phyloP scores from a whole-genome alignment of 805 yeast species.

The Lachancea fermentati region DNA sequence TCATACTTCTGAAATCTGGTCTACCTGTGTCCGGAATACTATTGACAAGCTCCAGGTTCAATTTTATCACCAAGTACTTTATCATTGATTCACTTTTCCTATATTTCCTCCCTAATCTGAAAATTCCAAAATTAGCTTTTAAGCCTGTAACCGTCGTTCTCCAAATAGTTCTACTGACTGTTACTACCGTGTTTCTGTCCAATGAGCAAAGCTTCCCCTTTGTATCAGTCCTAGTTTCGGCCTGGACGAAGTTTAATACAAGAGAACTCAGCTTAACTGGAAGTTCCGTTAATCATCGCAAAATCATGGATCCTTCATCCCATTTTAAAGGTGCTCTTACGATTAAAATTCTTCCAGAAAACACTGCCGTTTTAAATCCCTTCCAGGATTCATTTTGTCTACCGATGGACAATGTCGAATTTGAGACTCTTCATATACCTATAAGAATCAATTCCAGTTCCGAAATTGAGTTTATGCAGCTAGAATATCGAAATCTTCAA shows the following conservation, averaged over 20 bases:
- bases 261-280: slow-evolving; percentile 52
- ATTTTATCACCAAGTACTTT: slow-evolving; percentile 65
- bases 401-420: slow-evolving; percentile 34
- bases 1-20: slow-evolving; percentile 51
- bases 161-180: slow-evolving; percentile 42
- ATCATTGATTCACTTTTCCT: slow-evolving; percentile 66
- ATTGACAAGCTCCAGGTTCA: slow-evolving; percentile 44
- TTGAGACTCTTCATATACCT: slow-evolving; percentile 43
- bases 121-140: slow-evolving; percentile 70
- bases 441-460: slow-evolving; percentile 75
- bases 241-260: slow-evolving; percentile 39
- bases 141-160: slow-evolving; percentile 48
- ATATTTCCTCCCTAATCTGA: slow-evolving; percentile 65
- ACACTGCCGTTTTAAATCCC: slow-evolving; percentile 81
- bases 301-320: slow-evolving; percentile 24
- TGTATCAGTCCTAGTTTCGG: slow-evolving; percentile 34
- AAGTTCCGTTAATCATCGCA: slow-evolving; percentile 33
- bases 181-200: slow-evolving; percentile 49
- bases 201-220: slow-evolving; percentile 46
- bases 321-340: slow-evolving; percentile 85
- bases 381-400: slow-evolving; percentile 61
- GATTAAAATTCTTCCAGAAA: slow-evolving; percentile 84
- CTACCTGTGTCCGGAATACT: slow-evolving; percentile 29
- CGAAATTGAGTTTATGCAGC: slow-evolving; percentile 60
- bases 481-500: slow-evolving; percentile 54